Conservation (phyloP, 345 rosid species). For the Eutrema heterophyllum region DNA sequence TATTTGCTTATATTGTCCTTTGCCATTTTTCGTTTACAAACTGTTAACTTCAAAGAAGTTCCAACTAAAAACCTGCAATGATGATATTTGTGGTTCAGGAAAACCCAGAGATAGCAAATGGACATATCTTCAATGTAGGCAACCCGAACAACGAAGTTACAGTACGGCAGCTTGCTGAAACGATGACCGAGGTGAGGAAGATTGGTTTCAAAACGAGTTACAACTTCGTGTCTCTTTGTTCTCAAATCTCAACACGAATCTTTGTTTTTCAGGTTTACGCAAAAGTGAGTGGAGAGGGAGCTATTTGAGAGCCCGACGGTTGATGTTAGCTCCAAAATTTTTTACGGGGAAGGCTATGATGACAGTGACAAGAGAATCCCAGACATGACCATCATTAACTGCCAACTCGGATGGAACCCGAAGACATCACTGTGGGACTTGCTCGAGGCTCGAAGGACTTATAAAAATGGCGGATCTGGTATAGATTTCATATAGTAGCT, state of each 20-base stretch:
- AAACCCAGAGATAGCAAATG: slow-evolving; percentile 89
- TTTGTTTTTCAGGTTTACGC: slow-evolving; percentile 51
- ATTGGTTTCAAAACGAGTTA: not conserved
- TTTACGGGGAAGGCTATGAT: slow-evolving; percentile 91
- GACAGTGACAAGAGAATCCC: slow-evolving; percentile 99
- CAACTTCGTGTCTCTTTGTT: not conserved
- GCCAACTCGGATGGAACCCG: slow-evolving; percentile 94
- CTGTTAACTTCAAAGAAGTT: not conserved
- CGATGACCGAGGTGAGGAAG: slow-evolving; percentile 80
- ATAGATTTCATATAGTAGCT: too few species aligned
- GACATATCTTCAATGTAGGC: slow-evolving; percentile 95
- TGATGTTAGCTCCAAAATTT: slow-evolving; percentile 87
- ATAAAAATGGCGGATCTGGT: too few species aligned
- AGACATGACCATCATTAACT: slow-evolving; percentile 94
- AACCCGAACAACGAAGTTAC: slow-evolving; percentile 98
- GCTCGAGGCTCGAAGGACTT: too few species aligned
- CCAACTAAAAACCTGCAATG: not conserved
- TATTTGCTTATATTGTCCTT: not conserved
- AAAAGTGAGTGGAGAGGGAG: slow-evolving; percentile 67
- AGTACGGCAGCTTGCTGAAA: slow-evolving; percentile 93
- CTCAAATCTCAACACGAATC: not conserved
- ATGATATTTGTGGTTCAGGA: slow-evolving; percentile 48
- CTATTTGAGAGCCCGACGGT: slow-evolving; percentile 66
- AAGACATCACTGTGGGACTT: slow-evolving; percentile 94
- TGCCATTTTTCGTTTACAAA: not conserved